Conservation (phyloP, 169 alveolate species). For the Plasmodium falciparum region DNA sequence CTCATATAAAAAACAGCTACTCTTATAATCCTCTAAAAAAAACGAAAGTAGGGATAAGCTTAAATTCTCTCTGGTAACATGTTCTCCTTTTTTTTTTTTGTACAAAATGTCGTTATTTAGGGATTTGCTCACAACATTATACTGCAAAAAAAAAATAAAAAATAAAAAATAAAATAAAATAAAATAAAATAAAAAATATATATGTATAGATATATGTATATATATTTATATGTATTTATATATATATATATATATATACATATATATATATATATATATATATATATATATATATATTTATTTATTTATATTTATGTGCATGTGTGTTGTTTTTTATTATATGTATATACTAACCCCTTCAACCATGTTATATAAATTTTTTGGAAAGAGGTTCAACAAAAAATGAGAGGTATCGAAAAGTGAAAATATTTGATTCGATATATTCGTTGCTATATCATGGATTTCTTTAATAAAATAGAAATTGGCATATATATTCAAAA, state of each 20-base stretch:
- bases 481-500: conserved; percentile 12
- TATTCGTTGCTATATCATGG: conserved; percentile 9
- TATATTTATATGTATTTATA: not conserved
- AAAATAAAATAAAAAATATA: no score
- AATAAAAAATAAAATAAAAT: not conserved
- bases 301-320: no score
- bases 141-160: conserved; percentile 24
- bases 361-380: conserved; percentile 11
- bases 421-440: conserved; percentile 51
- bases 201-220: not conserved
- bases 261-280: no score
- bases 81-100: conserved; percentile 12
- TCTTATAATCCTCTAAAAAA: conserved; percentile 22
- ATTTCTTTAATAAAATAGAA: conserved; percentile 28
- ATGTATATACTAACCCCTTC: conserved; percentile 15
- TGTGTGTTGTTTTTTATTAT: no score
- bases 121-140: conserved; percentile 43
- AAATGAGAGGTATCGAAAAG: conserved; percentile 45
- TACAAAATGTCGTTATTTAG: conserved; percentile 35
- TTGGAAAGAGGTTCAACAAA: conserved; percentile 22
- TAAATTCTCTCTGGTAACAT: conserved; percentile 36
- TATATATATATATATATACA: no score
- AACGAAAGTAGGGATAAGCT: conserved; percentile 34
- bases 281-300: no score
- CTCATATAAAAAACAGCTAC: conserved; percentile 14